Conservation (phyloP, 2,329 filamentous ascomycete genomes). For the Penicillium thymicola region DNA sequence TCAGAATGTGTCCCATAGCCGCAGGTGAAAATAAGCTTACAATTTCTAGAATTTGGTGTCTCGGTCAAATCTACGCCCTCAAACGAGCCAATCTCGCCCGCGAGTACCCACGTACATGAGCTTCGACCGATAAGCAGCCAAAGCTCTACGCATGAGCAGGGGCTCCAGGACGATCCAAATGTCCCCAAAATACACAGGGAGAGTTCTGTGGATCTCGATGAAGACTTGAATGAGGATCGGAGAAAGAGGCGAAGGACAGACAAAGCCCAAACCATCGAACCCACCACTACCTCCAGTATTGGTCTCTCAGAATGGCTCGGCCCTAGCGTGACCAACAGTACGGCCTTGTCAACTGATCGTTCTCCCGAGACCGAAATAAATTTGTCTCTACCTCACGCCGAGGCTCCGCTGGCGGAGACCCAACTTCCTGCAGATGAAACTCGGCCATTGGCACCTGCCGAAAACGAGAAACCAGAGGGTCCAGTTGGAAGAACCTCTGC, state of each 20-base stretch:
- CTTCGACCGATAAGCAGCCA: not conserved
- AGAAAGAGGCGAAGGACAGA: conserved; percentile 38
- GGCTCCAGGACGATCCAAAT: not conserved
- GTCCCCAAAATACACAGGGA: not conserved
- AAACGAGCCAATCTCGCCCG: not conserved
- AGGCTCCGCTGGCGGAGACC: conserved; percentile 1
- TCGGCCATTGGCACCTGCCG: not conserved
- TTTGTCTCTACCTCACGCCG: not conserved
- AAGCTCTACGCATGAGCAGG: not conserved
- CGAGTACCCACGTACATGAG: not conserved
- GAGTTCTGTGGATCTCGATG: conserved; percentile 12
- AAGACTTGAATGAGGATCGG: conserved; percentile 33
- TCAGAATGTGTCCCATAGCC: conserved; percentile 16
- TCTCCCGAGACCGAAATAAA: not conserved
- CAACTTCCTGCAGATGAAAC: not conserved
- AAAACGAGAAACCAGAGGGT: not conserved
- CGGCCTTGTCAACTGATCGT: not conserved
- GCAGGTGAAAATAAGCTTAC: not conserved
- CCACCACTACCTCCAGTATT: conserved; percentile 3
- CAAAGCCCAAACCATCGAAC: conserved; percentile 10
- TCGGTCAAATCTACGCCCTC: conserved; percentile 6
- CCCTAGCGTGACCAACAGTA: not conserved
- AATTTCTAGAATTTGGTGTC: conserved; percentile 17
- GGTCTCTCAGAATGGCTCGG: conserved; percentile 19
- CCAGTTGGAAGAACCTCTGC: conserved; percentile 37